Percentiles rank a stretch among this genome's conserved stretches.
phyloP scores from a whole-genome alignment of 768 basidiomycete genomes.

The Russula sp. region DNA sequence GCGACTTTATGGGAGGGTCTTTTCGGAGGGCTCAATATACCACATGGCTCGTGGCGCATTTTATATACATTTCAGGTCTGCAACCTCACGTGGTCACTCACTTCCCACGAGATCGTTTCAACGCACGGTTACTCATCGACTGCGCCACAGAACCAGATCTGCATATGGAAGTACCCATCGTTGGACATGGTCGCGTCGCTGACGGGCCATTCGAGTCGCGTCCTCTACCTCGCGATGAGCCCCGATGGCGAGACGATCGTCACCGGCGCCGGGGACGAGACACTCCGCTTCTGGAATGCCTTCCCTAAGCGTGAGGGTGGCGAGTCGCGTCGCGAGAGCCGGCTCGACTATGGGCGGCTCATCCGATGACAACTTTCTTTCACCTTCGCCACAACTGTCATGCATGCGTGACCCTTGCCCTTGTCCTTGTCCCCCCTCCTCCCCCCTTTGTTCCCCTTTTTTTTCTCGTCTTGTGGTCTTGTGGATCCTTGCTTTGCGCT shows the following conservation, averaged over 20 bases:
- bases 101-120: conserved; percentile 94
- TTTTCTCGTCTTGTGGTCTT: background rate
- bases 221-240: conserved; percentile 95
- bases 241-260: conserved; percentile 98
- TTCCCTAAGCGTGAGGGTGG: conserved; percentile 68
- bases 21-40: background rate
- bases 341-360: conserved; percentile 40
- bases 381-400: background rate
- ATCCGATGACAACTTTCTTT: conserved; percentile 27
- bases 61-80: conserved; percentile 57
- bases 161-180: conserved; percentile 90
- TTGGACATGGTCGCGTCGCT: conserved; percentile 92
- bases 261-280: conserved; percentile 97
- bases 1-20: background rate
- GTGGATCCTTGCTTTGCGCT: background rate
- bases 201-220: conserved; percentile 90
- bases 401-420: background rate
- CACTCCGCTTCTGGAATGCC: conserved; percentile 94
- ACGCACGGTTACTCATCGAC: conserved; percentile 96
- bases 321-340: conserved; percentile 33
- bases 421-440: background rate
- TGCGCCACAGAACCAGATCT: conserved; percentile 92
- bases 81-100: conserved; percentile 94
- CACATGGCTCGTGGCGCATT: background rate
- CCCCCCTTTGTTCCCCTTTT: background rate